A percentile compares a stretch with the other conserved stretches of the same genome.
phyloP scores from a whole-genome alignment of 768 basidiomycete species.

The Leccinum subtestaceum region DNA sequence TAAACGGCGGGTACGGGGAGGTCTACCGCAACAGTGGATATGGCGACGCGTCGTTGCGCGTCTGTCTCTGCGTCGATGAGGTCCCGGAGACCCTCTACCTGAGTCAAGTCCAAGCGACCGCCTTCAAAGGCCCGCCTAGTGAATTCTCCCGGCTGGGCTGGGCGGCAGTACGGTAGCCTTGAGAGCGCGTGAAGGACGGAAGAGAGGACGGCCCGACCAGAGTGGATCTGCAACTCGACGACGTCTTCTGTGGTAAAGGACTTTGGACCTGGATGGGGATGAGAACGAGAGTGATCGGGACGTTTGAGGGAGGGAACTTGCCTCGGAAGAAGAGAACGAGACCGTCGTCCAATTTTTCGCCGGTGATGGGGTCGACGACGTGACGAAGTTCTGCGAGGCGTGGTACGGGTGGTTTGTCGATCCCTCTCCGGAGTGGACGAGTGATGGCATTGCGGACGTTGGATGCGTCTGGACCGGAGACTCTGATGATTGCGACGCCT shows the following conservation, averaged over 20 bases:
- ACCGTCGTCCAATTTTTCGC: slow-evolving; percentile 72
- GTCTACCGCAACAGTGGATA: slow-evolving; percentile 66
- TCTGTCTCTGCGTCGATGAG: slow-evolving; percentile 89
- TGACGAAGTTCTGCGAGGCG: slow-evolving; percentile 71
- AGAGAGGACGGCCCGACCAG: slow-evolving; percentile 75
- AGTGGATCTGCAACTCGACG: slow-evolving; percentile 84
- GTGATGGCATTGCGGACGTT: slow-evolving; percentile 64
- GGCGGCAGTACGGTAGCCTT: slow-evolving; percentile 60
- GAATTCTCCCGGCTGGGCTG: slow-evolving; percentile 86
- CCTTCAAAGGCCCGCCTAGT: slow-evolving; percentile 79
- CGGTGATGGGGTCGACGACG: slow-evolving; percentile 59
- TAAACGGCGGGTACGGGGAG: background rate
- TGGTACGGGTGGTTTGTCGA: slow-evolving; percentile 41
- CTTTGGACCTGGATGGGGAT: slow-evolving; percentile 52
- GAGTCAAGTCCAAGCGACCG: slow-evolving; percentile 81
- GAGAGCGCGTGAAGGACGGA: slow-evolving; percentile 67
- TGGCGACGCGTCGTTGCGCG: slow-evolving; percentile 69
- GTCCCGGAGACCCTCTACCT: slow-evolving; percentile 86
- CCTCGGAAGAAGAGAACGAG: slow-evolving; percentile 82
- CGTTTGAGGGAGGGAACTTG: slow-evolving; percentile 25
- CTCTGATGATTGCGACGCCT: slow-evolving; percentile 77
- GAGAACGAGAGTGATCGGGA: background rate
- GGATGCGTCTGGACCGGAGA: slow-evolving; percentile 75
- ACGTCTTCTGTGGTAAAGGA: slow-evolving; percentile 85
- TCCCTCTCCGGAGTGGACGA: slow-evolving; percentile 24